Conservation (phyloP, 495 filamentous ascomycete genomes). For the Niebla homalea region DNA sequence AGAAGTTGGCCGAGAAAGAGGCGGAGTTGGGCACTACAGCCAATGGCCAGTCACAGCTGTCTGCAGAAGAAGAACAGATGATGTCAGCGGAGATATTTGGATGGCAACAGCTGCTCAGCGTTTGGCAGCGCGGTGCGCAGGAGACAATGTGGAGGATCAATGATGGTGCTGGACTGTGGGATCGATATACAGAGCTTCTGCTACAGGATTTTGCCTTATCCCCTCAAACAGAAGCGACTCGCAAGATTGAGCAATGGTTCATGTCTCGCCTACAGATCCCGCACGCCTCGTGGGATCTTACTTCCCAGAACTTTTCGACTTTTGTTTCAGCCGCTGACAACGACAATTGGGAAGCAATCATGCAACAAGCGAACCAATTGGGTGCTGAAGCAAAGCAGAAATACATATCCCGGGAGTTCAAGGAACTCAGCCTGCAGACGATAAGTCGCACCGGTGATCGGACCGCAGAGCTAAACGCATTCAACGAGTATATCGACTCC, state of each 20-base stretch:
- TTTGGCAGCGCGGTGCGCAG: slow-evolving; percentile 67
- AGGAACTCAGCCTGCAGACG: slow-evolving; percentile 53
- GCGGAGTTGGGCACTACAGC: slow-evolving; percentile 8
- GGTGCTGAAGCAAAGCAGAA: slow-evolving; percentile 56
- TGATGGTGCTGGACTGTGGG: slow-evolving; percentile 83
- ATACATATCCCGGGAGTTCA: slow-evolving; percentile 53
- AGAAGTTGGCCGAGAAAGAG: slow-evolving; percentile 36
- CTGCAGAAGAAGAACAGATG: slow-evolving; percentile 66
- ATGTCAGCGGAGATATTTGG: slow-evolving; percentile 69
- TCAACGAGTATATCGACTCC: slow-evolving; percentile 70
- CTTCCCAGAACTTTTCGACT: slow-evolving; percentile 66
- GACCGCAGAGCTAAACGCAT: slow-evolving; percentile 42
- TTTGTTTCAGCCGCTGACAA: slow-evolving; percentile 61
- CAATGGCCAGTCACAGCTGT: slow-evolving; percentile 23
- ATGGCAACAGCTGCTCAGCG: slow-evolving; percentile 57
- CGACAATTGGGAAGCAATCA: slow-evolving; percentile 60
- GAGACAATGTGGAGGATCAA: slow-evolving; percentile 68
- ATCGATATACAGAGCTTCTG: slow-evolving; percentile 53
- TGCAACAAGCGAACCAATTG: slow-evolving; percentile 53
- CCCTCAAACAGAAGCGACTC: slow-evolving; percentile 43
- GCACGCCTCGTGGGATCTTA: slow-evolving; percentile 74
- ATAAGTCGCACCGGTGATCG: slow-evolving; percentile 45
- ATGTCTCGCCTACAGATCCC: slow-evolving; percentile 61
- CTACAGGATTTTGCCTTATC: slow-evolving; percentile 47
- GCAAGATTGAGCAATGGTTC: slow-evolving; percentile 55